A percentile compares a stretch with the other conserved stretches of the same genome.
These are phyloP conservation scores for Coemansia sp. DNA, from an alignment of 192 early-diverging fungal species.

Conservation along the genomic window DNA sequence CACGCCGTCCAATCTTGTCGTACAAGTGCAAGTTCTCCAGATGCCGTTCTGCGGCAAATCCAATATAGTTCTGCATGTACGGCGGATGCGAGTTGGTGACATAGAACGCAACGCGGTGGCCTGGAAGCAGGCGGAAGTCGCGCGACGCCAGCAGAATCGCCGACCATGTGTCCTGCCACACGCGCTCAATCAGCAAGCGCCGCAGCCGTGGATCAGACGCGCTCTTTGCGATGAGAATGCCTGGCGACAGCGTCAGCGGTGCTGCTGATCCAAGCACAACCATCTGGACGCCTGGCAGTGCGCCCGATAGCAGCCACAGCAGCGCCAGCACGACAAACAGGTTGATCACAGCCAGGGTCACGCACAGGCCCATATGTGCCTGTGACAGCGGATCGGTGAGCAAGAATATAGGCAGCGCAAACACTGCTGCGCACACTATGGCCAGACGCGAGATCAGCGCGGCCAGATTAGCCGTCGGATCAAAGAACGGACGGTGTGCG, in stretches of 20 bases:
- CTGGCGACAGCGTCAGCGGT: conserved; percentile 49
- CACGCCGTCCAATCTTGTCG: conserved; percentile 55
- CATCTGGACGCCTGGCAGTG: conserved; percentile 53
- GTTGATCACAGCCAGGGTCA: conserved; percentile 51
- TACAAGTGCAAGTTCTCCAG: conserved; percentile 65
- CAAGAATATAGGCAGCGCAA: conserved; percentile 59
- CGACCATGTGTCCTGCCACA: conserved; percentile 75
- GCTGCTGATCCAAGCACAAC: conserved; percentile 53
- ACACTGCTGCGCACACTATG: conserved; percentile 43
- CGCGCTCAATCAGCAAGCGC: conserved; percentile 57
- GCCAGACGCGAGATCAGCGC: conserved; percentile 53
- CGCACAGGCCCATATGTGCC: conserved; percentile 47
- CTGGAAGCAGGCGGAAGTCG: conserved; percentile 57
- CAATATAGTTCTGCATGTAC: conserved; percentile 65
- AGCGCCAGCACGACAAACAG: conserved; percentile 45
- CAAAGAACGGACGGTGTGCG: conserved; percentile 60
- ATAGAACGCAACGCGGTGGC: conserved; percentile 57
- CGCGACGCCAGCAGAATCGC: conserved; percentile 59
- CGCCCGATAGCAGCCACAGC: conserved; percentile 34
- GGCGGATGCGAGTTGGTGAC: conserved; percentile 59
- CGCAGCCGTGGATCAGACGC: conserved; percentile 45
- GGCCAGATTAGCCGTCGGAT: conserved; percentile 57
- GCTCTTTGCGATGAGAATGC: conserved; percentile 36
- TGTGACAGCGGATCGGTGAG: conserved; percentile 50
- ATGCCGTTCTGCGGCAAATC: conserved; percentile 65